These are phyloP conservation scores for Colletotrichum neosansevieriae DNA, from an alignment of 2,329 filamentous ascomycete species.

Conservation along the genomic window DNA sequence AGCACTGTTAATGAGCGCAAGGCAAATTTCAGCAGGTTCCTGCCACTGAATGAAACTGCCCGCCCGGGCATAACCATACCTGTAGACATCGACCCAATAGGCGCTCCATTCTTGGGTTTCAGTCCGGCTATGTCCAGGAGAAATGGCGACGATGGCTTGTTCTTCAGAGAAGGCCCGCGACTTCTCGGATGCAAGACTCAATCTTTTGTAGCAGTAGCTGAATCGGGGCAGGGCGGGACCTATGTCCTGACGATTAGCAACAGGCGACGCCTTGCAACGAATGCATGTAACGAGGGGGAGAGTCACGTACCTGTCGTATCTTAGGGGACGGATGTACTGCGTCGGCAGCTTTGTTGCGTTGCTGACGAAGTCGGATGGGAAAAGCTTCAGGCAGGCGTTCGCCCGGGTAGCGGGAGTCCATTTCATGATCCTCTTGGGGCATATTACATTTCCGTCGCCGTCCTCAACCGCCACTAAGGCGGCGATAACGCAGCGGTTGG, in stretches of 20 bases:
- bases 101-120: not conserved
- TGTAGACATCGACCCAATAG: not conserved
- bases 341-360: not conserved
- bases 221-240: slow-evolving; percentile 4
- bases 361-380: not conserved
- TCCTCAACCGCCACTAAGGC: slow-evolving; percentile 4
- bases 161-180: slow-evolving; percentile 2
- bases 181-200: not conserved
- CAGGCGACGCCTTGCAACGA: slow-evolving; percentile 4
- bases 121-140: not conserved
- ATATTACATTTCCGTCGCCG: not conserved
- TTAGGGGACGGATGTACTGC: slow-evolving; percentile 11
- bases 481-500: not conserved
- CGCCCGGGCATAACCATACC: no score
- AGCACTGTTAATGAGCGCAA: no score
- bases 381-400: slow-evolving; percentile 6
- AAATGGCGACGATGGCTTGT: not conserved
- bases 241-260: not conserved
- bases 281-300: not conserved
- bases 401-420: not conserved
- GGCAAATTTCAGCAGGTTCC: no score
- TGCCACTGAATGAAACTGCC: no score
- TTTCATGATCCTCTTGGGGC: not conserved
- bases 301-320: slow-evolving; percentile 1
- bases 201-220: not conserved